Base-by-base conservation (phyloP, 2,329 filamentous ascomycete species). In the Colletotrichum abscissum region DNA sequence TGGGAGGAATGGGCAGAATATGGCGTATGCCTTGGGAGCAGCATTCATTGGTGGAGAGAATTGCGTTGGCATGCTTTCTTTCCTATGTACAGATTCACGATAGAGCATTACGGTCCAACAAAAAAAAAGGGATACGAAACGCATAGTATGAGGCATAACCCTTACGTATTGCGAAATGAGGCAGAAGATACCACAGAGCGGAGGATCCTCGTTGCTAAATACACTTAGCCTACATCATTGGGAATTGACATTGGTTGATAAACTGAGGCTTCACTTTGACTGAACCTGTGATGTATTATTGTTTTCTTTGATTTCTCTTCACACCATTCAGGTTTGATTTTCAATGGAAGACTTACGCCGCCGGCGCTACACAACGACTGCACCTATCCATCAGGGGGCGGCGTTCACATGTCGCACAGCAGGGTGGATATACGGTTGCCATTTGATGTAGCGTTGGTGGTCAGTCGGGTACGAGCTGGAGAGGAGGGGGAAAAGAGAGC, bases 141-240 rank as follows among this genome's bases (percentile, higher is more conserved):
- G 59, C 69, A 26, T 59, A 30, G 38, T 33, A 33, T 72, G 33
- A 56, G 46, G 22, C 54, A 64, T 54, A 54, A 11, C 42, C 46
- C 11, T 12, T 19, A 49, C 30, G n/a, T 26, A 64, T 55, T 55
- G 59, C 69, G 12, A 69, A 59, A 59, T 35, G 62, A 58, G 54
- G 30, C 54, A 33, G 30, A 64, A 72, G 66, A 72, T 72, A 72
- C 70, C 70, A 72, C 55, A 56, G 59, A 69, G 69, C 28, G n/a
- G 59, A 52, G 54, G 42, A 38, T 12, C 24, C 54, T 59, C 38
- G 52, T 22, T 35, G 46, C 66, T 64, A 54, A 54, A 22, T 46
- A 56, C 33, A 56, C 30, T n/a, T 35, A 26, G 30, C 14, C 52
- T 56, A 35, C 46, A 38, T 54, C 19, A 42, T 46, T 46, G 6